These are phyloP conservation scores for Gossypium schwendimanii DNA, from an alignment of 441 rosid species.

Conservation along the genomic window DNA sequence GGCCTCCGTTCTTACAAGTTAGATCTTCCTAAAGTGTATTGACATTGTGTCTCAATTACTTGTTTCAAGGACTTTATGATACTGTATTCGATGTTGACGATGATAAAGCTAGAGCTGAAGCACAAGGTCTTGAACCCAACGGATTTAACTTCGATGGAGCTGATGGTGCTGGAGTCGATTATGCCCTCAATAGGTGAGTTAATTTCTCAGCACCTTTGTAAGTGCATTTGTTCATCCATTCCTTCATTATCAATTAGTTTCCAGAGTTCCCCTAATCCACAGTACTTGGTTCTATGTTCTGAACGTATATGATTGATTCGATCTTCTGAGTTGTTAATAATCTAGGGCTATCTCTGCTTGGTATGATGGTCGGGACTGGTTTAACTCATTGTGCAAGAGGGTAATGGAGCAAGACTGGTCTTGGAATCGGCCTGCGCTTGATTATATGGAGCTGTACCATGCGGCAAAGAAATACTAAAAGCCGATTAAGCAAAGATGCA, in stretches of 20 bases:
- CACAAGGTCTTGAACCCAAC: constrained; percentile 78
- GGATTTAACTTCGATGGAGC: constrained; percentile 92
- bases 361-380: constrained; percentile 77
- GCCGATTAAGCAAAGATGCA: neutral
- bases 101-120: constrained; percentile 80
- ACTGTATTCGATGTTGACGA: constrained; percentile 92
- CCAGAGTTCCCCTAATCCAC: neutral
- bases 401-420: constrained; percentile 99
- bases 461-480: constrained; percentile 45
- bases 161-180: constrained; percentile 74
- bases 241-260: neutral
- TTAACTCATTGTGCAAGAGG: constrained; percentile 55
- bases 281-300: neutral
- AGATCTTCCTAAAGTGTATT: neutral
- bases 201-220: neutral
- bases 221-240: neutral
- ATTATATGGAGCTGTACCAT: constrained; percentile 92
- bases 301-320: neutral
- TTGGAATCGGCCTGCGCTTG: constrained; percentile 96
- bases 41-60: constrained; percentile 17
- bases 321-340: neutral
- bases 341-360: constrained; percentile 83
- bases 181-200: constrained; percentile 76
- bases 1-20: neutral
- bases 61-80: constrained; percentile 66